A percentile compares a stretch with the other conserved stretches of the same genome.
Conservation (phyloP, 2,329 filamentous ascomycete species). For the Alternaria incomplexa region DNA sequence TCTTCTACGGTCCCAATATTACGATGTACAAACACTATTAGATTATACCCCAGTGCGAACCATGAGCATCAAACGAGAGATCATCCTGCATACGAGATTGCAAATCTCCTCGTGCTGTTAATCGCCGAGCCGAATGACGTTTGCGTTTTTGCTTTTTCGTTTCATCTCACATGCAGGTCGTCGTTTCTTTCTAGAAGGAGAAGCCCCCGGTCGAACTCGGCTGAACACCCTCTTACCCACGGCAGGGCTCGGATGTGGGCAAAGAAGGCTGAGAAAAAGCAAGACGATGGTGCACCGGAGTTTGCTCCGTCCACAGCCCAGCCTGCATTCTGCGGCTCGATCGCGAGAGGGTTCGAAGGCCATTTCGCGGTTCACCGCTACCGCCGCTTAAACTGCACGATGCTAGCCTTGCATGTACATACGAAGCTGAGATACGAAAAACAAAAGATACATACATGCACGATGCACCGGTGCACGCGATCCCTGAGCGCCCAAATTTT, state of each 20-base stretch:
- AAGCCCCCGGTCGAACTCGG: conserved; percentile 7
- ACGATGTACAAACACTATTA: neutral
- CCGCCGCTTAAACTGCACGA: neutral
- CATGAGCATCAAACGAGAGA: neutral
- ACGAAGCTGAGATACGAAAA: neutral
- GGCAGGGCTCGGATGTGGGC: neutral
- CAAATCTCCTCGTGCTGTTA: neutral
- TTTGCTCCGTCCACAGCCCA: neutral
- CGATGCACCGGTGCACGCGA: neutral
- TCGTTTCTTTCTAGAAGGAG: neutral
- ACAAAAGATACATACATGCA: neutral
- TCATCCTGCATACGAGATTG: conserved; percentile 9
- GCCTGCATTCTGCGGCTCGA: neutral
- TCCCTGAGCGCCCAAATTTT: neutral
- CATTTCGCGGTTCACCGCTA: neutral
- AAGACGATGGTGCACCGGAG: neutral
- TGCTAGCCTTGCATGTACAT: neutral
- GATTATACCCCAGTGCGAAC: conserved; percentile 1
- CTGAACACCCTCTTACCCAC: conserved; percentile 4
- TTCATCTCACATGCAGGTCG: neutral
- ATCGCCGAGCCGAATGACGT: conserved; percentile 4
- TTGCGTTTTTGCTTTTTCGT: conserved; percentile 6
- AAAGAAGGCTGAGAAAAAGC: conserved; percentile 1
- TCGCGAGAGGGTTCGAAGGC: neutral
- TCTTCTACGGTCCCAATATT: neutral